phyloP scores from a whole-genome alignment of 495 filamentous ascomycete genomes.

The Lophiostoma macrostomum region DNA sequence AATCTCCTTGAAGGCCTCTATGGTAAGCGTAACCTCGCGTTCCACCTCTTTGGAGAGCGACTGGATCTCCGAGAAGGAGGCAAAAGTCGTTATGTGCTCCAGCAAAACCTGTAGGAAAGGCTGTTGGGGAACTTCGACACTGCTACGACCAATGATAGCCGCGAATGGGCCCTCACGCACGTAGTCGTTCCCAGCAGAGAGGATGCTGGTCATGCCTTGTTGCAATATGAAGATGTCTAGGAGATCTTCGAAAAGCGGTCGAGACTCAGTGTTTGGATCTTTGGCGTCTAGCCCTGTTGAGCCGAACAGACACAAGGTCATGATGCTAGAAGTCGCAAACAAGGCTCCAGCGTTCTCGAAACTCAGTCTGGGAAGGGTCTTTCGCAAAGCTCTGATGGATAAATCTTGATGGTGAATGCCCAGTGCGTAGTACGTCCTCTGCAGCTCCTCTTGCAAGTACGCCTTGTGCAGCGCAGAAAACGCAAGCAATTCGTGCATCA shows the following conservation, averaged over 20 bases:
- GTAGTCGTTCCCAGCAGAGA: not conserved
- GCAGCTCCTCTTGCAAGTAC: not conserved
- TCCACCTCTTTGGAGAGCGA: not conserved
- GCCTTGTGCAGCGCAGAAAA: constrained; percentile 30
- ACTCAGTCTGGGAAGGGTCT: constrained; percentile 10
- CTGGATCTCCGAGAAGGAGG: not conserved
- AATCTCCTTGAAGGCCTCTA: not conserved
- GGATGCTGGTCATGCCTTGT: constrained; percentile 19
- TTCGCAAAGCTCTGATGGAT: constrained; percentile 19
- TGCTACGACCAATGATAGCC: not conserved
- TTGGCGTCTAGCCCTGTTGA: not conserved
- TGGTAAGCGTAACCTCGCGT: not conserved
- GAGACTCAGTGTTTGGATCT: not conserved
- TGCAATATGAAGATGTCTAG: constrained; percentile 24
- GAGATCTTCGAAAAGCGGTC: constrained; percentile 24
- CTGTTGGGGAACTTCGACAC: constrained; percentile 2
- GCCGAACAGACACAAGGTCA: constrained; percentile 21
- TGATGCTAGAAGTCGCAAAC: constrained; percentile 17
- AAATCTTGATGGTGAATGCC: constrained; percentile 27
- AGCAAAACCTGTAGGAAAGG: constrained; percentile 11
- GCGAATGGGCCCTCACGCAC: constrained; percentile 11
- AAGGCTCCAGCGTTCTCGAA: constrained; percentile 10
- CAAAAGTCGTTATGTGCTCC: not conserved
- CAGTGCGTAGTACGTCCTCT: constrained; percentile 6
- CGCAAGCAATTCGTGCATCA: constrained; percentile 34